These are phyloP conservation scores for Colletotrichum sansevieriae DNA, from an alignment of 2,329 filamentous ascomycete genomes.

Conservation along the genomic window DNA sequence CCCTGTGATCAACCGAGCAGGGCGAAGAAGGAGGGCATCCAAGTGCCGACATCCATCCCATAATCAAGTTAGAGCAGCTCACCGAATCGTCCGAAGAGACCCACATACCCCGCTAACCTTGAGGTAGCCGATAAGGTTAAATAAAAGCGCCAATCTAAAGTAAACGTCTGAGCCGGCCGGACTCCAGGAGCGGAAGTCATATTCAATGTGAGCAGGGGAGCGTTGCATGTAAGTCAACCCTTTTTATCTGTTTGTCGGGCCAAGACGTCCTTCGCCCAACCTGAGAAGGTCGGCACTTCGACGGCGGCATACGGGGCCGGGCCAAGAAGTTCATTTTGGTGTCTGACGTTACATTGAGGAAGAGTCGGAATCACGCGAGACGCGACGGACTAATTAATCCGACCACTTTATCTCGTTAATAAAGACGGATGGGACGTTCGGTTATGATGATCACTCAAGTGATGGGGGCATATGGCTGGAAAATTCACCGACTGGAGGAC, in stretches of 20 bases:
- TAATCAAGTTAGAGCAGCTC: no score
- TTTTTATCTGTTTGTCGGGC: not conserved
- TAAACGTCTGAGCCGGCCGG: not conserved
- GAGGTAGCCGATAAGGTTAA: conserved; percentile 27
- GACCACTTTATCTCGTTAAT: conserved; percentile 14
- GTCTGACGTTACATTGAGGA: conserved; percentile 7
- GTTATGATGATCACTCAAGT: not conserved
- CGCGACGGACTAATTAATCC: conserved; percentile 25
- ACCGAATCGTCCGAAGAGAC: not conserved
- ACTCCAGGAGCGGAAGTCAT: conserved; percentile 19
- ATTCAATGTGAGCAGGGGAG: conserved; percentile 8
- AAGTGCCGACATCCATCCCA: no score
- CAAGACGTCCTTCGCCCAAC: not conserved
- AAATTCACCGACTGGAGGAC: conserved; percentile 12
- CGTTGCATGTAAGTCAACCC: conserved; percentile 14
- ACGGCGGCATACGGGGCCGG: not conserved
- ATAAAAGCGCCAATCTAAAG: conserved; percentile 15
- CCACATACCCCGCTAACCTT: not conserved
- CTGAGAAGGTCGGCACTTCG: not conserved
- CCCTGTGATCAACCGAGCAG: no score
- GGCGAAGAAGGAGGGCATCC: no score
- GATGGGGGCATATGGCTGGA: conserved; percentile 9
- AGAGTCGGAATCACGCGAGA: conserved; percentile 3
- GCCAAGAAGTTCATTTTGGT: conserved; percentile 13
- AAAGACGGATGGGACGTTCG: conserved; percentile 3